Percentiles rank a stretch among this genome's conserved stretches.
These are phyloP conservation scores for Phytophthora pini DNA, from an alignment of 352 stramenopile genomes.

Conservation along the genomic window DNA sequence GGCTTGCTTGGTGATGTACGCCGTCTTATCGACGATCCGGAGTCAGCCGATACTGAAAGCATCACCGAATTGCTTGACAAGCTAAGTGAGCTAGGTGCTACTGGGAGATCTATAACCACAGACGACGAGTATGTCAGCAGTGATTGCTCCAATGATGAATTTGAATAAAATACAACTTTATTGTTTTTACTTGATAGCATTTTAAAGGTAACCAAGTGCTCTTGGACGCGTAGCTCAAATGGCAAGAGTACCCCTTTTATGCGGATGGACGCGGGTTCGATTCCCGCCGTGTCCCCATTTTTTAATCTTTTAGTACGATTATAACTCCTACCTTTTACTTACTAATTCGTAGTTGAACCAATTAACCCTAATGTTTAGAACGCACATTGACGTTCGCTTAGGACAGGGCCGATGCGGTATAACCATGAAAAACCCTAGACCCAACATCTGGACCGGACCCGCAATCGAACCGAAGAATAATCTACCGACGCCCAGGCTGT, in stretches of 20 bases:
- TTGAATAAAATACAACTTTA: not conserved
- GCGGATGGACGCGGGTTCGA: conserved; percentile 3
- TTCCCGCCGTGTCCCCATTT: not conserved
- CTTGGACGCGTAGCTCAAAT: conserved; percentile 7
- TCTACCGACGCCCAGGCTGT: too few species aligned
- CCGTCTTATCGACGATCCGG: not conserved
- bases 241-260: conserved; percentile 9
- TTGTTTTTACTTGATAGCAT: not conserved
- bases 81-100: not conserved
- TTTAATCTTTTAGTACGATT: not conserved
- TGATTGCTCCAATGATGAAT: conserved; percentile 2
- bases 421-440: too few species aligned
- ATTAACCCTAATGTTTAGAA: too few species aligned
- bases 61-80: not conserved
- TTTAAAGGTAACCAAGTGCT: conserved; percentile 8
- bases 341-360: not conserved
- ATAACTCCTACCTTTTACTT: too few species aligned
- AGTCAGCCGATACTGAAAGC: not conserved
- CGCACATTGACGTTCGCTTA: too few species aligned
- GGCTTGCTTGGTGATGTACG: not conserved
- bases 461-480: too few species aligned
- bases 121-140: not conserved
- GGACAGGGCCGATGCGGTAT: too few species aligned
- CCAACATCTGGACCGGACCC: too few species aligned
- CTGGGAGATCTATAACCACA: not conserved